A percentile compares a stretch with the other conserved stretches of the same genome.
Evolutionary conservation across 2,329 filamentous ascomycete species (phyloP).

Genomic region (Aspergillus ochraceoroseus): DNA sequence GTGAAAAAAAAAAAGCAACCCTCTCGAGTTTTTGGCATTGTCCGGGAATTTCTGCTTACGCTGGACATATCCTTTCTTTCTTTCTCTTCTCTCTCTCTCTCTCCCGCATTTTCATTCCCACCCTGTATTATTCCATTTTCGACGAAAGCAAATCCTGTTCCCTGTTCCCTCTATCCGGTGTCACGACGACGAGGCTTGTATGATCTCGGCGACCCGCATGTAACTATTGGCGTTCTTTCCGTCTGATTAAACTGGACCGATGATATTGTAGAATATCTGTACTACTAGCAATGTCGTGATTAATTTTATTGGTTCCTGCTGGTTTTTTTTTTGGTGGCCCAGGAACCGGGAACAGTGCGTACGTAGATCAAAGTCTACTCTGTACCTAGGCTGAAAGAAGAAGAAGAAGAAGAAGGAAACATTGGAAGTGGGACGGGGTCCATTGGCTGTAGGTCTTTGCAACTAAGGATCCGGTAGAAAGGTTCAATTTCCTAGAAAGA

Average conservation of each 20-base stretch:
- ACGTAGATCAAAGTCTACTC: too few species aligned
- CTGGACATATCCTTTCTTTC: conserved; percentile 24
- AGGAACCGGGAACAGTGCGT: too few species aligned
- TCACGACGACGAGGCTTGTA: conserved; percentile 20
- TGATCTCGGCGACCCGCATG: conserved; percentile 23
- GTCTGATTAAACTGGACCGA: conserved; percentile 16
- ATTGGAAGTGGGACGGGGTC: too few species aligned
- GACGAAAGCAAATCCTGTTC: conserved; percentile 17
- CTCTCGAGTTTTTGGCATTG: background rate
- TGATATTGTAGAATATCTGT: conserved; percentile 16
- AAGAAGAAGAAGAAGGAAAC: too few species aligned
- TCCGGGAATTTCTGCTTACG: conserved; percentile 3
- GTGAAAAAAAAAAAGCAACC: conserved; percentile 32
- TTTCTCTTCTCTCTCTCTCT: conserved; percentile 20
- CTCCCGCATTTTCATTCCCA: conserved; percentile 6
- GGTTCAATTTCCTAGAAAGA: too few species aligned
- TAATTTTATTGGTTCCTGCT: background rate
- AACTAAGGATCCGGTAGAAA: too few species aligned
- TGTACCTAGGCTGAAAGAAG: too few species aligned
- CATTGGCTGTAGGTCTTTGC: too few species aligned
- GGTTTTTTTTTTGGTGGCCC: background rate
- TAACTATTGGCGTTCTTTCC: conserved; percentile 22
- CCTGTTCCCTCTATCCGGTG: conserved; percentile 16
- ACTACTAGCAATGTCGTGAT: conserved; percentile 10
- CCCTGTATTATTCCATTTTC: conserved; percentile 22